A percentile compares a stretch with the other conserved stretches of the same genome.
These are phyloP conservation scores for Aristolochia californica DNA, from an alignment of 164 flowering plant genomes.

Conservation along the genomic window DNA sequence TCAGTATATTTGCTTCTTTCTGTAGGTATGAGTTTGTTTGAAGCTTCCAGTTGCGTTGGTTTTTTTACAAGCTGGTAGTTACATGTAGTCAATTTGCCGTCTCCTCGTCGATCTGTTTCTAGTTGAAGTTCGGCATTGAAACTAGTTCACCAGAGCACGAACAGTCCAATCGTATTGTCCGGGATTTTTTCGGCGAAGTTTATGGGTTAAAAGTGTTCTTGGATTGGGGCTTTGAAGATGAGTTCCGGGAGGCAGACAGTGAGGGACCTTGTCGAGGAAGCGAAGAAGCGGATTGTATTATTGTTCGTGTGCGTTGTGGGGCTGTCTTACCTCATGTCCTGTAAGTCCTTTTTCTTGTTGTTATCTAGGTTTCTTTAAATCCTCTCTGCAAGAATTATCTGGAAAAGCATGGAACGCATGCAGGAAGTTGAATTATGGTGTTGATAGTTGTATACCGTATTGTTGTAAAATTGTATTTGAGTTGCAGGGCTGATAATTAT, in stretches of 20 bases:
- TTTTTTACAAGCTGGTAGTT: background rate
- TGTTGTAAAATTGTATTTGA: no score
- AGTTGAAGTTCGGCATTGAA: background rate
- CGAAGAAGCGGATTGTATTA: conserved; percentile 78
- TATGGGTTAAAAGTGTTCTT: background rate
- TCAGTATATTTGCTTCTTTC: no score
- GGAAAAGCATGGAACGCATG: no score
- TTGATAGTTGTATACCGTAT: no score
- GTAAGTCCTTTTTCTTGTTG: conserved; percentile 32
- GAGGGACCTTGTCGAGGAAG: conserved; percentile 86
- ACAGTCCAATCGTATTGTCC: background rate
- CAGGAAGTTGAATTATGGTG: no score
- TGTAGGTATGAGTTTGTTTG: no score
- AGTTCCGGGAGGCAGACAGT: conserved; percentile 45
- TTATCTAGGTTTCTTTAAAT: background rate
- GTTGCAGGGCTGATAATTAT: no score
- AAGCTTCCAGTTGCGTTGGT: no score
- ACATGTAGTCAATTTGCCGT: background rate
- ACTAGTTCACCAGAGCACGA: background rate
- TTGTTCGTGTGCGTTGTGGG: conserved; percentile 73
- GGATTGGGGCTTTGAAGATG: conserved; percentile 27
- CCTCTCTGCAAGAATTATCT: background rate
- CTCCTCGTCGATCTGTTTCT: background rate
- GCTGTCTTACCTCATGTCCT: conserved; percentile 86
- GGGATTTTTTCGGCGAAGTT: background rate